These are phyloP conservation scores for Babesia caballi DNA, from an alignment of 169 alveolate species.

Conservation along the genomic window DNA sequence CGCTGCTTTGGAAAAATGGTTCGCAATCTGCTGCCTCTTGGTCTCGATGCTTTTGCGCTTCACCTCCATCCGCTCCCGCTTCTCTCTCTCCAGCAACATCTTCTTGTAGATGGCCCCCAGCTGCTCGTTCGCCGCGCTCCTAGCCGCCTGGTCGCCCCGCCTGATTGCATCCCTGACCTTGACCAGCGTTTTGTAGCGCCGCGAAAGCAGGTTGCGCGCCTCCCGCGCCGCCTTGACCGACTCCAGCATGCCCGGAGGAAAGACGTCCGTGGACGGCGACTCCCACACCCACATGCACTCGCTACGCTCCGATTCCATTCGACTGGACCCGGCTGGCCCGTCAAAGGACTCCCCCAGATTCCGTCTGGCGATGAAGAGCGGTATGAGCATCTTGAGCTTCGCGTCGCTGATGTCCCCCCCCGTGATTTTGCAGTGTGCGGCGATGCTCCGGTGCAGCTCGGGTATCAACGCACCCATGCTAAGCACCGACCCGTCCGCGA, in stretches of 20 bases:
- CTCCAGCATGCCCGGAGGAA: slow-evolving; percentile 32
- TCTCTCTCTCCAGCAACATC: slow-evolving; percentile 45
- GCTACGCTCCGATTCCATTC: slow-evolving; percentile 32
- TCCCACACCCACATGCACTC: slow-evolving; percentile 68
- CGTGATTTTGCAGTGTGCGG: neutral
- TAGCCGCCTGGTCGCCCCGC: slow-evolving; percentile 12
- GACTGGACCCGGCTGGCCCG: neutral
- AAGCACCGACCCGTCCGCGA: slow-evolving; percentile 53
- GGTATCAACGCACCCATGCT: slow-evolving; percentile 14
- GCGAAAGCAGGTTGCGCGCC: slow-evolving; percentile 40
- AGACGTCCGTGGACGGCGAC: slow-evolving; percentile 48
- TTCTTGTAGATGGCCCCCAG: slow-evolving; percentile 37
- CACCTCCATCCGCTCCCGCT: slow-evolving; percentile 28
- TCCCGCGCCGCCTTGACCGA: slow-evolving; percentile 42
- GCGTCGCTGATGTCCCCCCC: slow-evolving; percentile 4
- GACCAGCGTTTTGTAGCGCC: slow-evolving; percentile 46
- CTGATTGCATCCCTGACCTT: slow-evolving; percentile 30
- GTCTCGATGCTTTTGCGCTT: neutral
- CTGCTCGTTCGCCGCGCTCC: slow-evolving; percentile 33
- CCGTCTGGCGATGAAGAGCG: slow-evolving; percentile 28
- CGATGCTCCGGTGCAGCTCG: slow-evolving; percentile 8
- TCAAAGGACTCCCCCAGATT: slow-evolving; percentile 53
- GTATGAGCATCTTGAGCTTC: slow-evolving; percentile 8
- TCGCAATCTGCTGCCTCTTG: neutral
- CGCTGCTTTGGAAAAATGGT: neutral